A percentile compares a stretch with the other conserved stretches of the same genome.
phyloP scores from a whole-genome alignment of 192 early-diverging fungal species.

The Coemansia aciculifera region DNA sequence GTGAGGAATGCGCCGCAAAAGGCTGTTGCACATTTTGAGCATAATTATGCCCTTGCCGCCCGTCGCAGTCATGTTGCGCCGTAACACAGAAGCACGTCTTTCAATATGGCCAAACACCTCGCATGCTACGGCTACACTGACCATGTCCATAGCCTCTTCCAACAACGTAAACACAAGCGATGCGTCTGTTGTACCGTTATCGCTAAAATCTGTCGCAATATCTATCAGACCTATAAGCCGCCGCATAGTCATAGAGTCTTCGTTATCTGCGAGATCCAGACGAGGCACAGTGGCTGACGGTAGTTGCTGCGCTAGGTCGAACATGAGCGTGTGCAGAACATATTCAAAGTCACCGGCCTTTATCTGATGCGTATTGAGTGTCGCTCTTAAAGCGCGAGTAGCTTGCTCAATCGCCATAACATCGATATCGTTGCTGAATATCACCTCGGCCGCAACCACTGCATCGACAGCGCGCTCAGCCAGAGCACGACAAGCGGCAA shows the following conservation, averaged over 20 bases:
- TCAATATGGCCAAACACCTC: conserved; percentile 49
- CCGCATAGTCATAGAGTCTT: neutral
- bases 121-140: conserved; percentile 15
- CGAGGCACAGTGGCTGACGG: conserved; percentile 5
- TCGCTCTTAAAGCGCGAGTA: neutral
- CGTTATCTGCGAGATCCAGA: neutral
- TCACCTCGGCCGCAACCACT: neutral
- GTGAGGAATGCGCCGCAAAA: conserved; percentile 87
- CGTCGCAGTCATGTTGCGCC: conserved; percentile 66
- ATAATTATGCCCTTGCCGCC: conserved; percentile 84
- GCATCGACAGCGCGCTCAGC: conserved; percentile 7
- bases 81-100: conserved; percentile 24
- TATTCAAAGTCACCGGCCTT: conserved; percentile 26
- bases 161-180: conserved; percentile 40
- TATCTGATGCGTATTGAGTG: neutral
- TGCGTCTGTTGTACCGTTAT: conserved; percentile 14
- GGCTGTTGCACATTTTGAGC: conserved; percentile 82
- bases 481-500: neutral
- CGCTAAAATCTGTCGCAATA: conserved; percentile 33
- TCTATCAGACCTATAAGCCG: conserved; percentile 25
- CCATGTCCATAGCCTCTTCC: conserved; percentile 50
- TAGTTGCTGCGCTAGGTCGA: conserved; percentile 25
- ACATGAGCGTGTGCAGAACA: conserved; percentile 26
- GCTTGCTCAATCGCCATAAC: neutral
- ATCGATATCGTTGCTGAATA: conserved; percentile 6